Evolutionary conservation across 2,329 filamentous ascomycete genomes (phyloP).

Genomic region (Metarhizium anisopliae): DNA sequence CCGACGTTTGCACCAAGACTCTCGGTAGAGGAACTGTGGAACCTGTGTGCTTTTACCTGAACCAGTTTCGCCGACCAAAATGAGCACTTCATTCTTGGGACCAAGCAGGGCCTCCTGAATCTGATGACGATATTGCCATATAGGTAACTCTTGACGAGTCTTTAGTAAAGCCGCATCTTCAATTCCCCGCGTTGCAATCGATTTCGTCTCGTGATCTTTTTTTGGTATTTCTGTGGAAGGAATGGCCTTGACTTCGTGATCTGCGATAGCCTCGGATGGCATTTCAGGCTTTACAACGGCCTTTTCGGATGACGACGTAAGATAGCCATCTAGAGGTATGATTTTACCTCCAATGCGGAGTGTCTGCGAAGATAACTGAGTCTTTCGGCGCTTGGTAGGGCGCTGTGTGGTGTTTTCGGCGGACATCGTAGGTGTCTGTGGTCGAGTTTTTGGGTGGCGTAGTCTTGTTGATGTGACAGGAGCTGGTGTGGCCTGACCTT

Average conservation of each 20-base stretch:
- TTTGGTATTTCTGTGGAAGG: not conserved
- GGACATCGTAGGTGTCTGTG: not conserved
- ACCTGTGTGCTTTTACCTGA: slow-evolving; percentile 96
- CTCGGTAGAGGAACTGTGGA: slow-evolving; percentile 74
- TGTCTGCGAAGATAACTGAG: slow-evolving; percentile 21
- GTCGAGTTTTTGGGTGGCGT: not conserved
- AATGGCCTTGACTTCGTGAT: not conserved
- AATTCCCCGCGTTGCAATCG: slow-evolving; percentile 8
- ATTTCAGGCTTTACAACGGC: slow-evolving; percentile 1
- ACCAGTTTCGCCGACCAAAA: slow-evolving; percentile 89
- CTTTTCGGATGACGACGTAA: slow-evolving; percentile 21
- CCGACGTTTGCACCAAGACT: slow-evolving; percentile 67
- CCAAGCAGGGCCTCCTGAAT: slow-evolving; percentile 55
- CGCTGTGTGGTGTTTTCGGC: slow-evolving; percentile 7
- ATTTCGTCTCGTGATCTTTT: not conserved
- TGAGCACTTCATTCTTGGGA: slow-evolving; percentile 58
- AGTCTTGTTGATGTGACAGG: not conserved
- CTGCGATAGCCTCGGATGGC: not conserved
- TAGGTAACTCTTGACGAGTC: slow-evolving; percentile 62
- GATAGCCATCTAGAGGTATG: slow-evolving; percentile 41
- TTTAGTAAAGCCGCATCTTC: slow-evolving; percentile 28
- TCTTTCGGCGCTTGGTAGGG: slow-evolving; percentile 30
- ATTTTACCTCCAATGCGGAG: slow-evolving; percentile 38
- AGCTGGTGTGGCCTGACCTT: not conserved
- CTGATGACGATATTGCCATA: slow-evolving; percentile 64